A percentile compares a stretch with the other conserved stretches of the same genome.
These are phyloP conservation scores for Globisporangium lucens DNA, from an alignment of 352 stramenopile species.

Conservation along the genomic window DNA sequence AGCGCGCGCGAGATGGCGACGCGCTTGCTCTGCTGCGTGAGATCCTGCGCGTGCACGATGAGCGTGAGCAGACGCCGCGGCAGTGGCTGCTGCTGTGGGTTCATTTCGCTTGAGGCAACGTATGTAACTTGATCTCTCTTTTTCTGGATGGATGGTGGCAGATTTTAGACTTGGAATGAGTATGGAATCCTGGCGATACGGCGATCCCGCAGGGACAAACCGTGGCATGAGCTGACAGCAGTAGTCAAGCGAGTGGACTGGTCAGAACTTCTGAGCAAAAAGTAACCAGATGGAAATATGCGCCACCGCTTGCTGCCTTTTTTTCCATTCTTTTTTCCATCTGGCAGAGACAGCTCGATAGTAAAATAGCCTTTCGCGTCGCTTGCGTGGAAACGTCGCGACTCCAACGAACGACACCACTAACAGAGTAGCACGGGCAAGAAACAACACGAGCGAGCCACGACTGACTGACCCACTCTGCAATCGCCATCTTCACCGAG, in stretches of 20 bases:
- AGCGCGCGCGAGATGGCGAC: conserved; percentile 1
- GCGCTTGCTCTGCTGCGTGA: not conserved
- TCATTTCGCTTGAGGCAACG: conserved; percentile 8
- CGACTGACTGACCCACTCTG: not conserved
- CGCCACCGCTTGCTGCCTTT: not conserved
- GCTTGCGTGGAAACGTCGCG: not conserved
- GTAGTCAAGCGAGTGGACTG: not conserved
- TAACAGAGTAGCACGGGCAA: not conserved
- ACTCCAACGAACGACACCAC: no score
- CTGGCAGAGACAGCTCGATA: not conserved
- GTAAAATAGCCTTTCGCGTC: not conserved
- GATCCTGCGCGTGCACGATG: conserved; percentile 28
- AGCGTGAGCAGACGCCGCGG: conserved; percentile 19
- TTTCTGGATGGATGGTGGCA: not conserved
- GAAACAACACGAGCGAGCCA: not conserved
- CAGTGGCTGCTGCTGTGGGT: conserved; percentile 3
- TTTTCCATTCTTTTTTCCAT: conserved; percentile 12
- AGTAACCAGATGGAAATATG: conserved; percentile 1
- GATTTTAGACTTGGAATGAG: conserved; percentile 10
- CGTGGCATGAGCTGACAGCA: not conserved
- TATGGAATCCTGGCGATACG: conserved; percentile 4
- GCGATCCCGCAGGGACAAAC: not conserved
- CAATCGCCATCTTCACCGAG: not conserved
- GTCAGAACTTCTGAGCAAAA: not conserved
- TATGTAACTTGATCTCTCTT: not conserved